These are phyloP conservation scores for Backusella macrospora DNA, from an alignment of 192 early-diverging fungal genomes.

Conservation along the genomic window DNA sequence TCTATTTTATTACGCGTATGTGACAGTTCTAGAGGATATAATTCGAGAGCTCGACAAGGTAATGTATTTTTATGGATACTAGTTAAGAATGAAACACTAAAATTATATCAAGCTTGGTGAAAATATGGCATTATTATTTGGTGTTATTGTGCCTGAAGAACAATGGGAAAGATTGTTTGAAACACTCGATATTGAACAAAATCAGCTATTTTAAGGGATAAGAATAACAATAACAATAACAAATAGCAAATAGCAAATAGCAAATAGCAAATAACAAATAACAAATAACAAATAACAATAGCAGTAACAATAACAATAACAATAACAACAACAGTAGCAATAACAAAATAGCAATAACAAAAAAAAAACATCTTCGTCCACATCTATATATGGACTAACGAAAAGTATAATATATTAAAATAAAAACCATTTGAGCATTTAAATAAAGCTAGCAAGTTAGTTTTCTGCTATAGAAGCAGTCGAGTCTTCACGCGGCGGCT, in stretches of 20 bases:
- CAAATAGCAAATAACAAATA: too few relatives aligned
- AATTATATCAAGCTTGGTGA: constrained; percentile 28
- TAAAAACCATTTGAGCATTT: background rate
- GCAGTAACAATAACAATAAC: background rate
- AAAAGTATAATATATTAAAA: constrained; percentile 8
- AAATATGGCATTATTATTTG: constrained; percentile 39
- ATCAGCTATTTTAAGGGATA: background rate
- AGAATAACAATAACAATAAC: background rate
- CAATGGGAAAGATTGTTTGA: constrained; percentile 38
- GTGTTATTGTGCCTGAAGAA: constrained; percentile 35
- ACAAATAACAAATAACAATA: too few relatives aligned
- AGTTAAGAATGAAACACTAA: too few relatives aligned
- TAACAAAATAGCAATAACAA: background rate
- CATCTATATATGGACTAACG: background rate
- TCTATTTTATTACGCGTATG: constrained; percentile 84
- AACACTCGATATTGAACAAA: constrained; percentile 12
- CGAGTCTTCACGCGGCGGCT: constrained; percentile 4
- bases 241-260: too few relatives aligned
- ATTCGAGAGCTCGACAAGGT: constrained; percentile 74
- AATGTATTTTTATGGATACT: background rate
- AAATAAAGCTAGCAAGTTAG: background rate
- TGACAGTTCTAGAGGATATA: constrained; percentile 76
- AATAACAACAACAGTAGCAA: background rate
- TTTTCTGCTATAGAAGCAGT: background rate
- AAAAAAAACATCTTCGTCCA: too few relatives aligned